A percentile compares a stretch with the other conserved stretches of the same genome.
Evolutionary conservation across 225 moss, liverwort and hornwort genomes (phyloP).

Genomic region (Bryoerythrophyllum caledonicum): DNA sequence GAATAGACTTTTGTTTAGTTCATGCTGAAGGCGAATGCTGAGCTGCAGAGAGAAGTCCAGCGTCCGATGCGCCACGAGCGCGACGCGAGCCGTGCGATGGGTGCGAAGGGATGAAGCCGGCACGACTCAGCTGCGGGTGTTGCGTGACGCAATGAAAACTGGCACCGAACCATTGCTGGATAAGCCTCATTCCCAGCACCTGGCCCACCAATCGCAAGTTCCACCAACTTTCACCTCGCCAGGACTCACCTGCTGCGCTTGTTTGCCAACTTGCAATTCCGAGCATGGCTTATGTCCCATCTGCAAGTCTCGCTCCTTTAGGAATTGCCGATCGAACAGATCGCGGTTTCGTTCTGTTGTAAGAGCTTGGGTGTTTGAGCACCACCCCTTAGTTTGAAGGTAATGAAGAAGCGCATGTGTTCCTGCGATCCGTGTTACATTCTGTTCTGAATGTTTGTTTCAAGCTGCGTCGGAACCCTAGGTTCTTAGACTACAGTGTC

Average conservation of each 20-base stretch:
- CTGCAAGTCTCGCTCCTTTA: background rate
- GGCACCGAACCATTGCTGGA: conserved; percentile 33
- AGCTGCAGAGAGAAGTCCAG: background rate
- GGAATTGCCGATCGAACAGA: background rate
- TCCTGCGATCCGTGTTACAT: background rate
- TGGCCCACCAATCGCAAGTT: conserved; percentile 23
- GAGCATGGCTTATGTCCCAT: conserved; percentile 6
- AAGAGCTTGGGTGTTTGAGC: background rate
- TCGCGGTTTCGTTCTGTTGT: background rate
- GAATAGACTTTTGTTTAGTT: too few species aligned
- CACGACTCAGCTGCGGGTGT: conserved; percentile 2
- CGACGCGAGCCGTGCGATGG: background rate
- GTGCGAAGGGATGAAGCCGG: conserved; percentile 4
- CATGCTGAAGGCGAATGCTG: too few species aligned
- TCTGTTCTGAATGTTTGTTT: background rate
- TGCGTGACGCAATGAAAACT: conserved; percentile 25
- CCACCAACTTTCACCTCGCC: background rate
- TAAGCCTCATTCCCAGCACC: conserved; percentile 25
- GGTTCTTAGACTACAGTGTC: background rate
- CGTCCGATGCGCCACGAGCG: background rate
- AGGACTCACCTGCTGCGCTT: background rate
- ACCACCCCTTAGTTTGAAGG: conserved; percentile 15
- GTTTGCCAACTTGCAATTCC: background rate
- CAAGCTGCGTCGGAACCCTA: conserved; percentile 11
- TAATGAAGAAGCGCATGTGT: background rate